Base-by-base conservation (phyloP, 805 yeast genomes). In the Saccharomyces jurei region DNA sequence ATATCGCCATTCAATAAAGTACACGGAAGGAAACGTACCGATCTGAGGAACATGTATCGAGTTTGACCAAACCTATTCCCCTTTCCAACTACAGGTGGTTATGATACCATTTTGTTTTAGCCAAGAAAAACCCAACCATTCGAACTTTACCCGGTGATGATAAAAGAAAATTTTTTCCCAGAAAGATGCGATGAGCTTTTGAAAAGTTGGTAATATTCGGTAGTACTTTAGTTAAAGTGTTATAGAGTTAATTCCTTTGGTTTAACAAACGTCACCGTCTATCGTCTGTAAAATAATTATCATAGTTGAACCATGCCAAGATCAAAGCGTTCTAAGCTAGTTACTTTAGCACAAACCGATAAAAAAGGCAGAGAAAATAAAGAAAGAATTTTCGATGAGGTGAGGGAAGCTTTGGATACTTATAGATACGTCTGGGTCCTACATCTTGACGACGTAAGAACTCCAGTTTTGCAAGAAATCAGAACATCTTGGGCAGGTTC, bases 331-430 rank as follows among this genome's bases (percentile, higher is more conserved):
- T 86, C 97, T 62, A 94, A 89, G 83, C 84, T 91, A 63, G 96
- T 94, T 57, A 88, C 98, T 13, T 78, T 94, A 63, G 94, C 99
- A 41, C 92, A 92, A 69, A 92, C 98, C 59, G 97, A 90, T 63
- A 94, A 90, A 74, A 94, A 94, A 70, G 97, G 97, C 51, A 84
- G 85, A 61, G 97, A 89, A 64, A 90, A 89, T 74, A 94, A 94
- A 71, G 92, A 83, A 63, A 79, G 92, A 65, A 83, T 92, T 62
- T 94, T 90, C 62, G 97, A 91, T 66, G 97, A 90, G 59, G 84
- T 94, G 52, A 84, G 96, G 74, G 80, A 80, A 56, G 83, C 87
- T 21, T 79, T 94, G 56, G 97, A 94, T 61, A 76, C 81, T 47
- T 86, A 75, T 74, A 82, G 81, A 67, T 89, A 82, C 73, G 83